phyloP scores from a whole-genome alignment of 2,329 filamentous ascomycete genomes.

The Berkeleyomyces rouxiae region DNA sequence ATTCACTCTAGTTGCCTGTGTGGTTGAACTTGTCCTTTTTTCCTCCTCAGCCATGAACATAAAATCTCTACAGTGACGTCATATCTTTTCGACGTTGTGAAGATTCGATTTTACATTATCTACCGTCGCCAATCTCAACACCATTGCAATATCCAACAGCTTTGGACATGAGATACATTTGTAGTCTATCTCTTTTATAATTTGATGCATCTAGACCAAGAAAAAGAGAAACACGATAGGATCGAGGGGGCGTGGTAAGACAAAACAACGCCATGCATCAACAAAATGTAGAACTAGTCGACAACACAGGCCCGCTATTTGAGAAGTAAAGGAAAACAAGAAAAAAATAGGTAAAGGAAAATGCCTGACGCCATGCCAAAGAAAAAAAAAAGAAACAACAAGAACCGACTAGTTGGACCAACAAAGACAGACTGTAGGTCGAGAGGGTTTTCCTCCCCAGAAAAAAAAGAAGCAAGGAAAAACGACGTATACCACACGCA shows the following conservation, averaged over 20 bases:
- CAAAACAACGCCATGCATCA: neutral
- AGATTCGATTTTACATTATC: too few relatives aligned
- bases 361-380: neutral
- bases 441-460: neutral
- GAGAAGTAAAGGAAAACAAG: neutral
- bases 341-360: neutral
- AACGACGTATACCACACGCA: neutral
- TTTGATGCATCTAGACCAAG: too few relatives aligned
- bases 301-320: too few relatives aligned
- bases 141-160: too few relatives aligned
- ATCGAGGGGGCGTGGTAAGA: neutral
- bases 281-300: neutral
- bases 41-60: neutral
- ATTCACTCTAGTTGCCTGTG: neutral
- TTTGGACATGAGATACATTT: neutral
- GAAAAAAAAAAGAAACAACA: neutral
- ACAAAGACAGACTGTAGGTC: neutral
- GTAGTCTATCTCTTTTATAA: neutral
- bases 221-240: neutral
- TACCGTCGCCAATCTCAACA: too few relatives aligned
- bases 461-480: neutral
- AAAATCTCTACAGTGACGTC: neutral
- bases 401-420: neutral
- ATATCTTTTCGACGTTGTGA: neutral
- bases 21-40: neutral